These are phyloP conservation scores for Sesbania bispinosa DNA, from an alignment of 306 rosid genomes.

Conservation along the genomic window DNA sequence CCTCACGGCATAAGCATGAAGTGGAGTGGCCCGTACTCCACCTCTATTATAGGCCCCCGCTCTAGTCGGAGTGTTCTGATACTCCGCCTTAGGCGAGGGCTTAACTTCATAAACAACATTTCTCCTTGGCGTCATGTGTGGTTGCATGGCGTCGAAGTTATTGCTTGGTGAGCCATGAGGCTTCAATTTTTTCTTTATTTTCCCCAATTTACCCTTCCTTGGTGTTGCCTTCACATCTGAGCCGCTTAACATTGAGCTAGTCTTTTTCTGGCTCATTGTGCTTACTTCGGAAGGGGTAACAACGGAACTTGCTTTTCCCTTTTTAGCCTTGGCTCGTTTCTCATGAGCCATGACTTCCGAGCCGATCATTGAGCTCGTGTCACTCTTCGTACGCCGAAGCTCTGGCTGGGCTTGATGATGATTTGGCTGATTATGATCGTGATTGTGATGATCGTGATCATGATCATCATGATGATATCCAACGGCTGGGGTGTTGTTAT, in stretches of 20 bases:
- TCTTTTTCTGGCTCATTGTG: slow-evolving; percentile 18
- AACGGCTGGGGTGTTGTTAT: slow-evolving; percentile 43
- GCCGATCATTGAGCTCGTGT: slow-evolving; percentile 67
- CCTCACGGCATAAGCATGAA: background rate
- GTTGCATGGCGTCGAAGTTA: background rate
- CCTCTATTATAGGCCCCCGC: background rate
- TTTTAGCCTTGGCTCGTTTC: slow-evolving; percentile 26
- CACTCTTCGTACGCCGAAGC: slow-evolving; percentile 71
- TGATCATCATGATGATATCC: slow-evolving; percentile 44
- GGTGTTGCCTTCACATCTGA: slow-evolving; percentile 14
- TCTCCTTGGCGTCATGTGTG: background rate
- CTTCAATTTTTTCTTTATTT: background rate
- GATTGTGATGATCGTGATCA: no score
- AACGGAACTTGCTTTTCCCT: slow-evolving; percentile 38
- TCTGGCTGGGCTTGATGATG: slow-evolving; percentile 26
- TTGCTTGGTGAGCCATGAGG: background rate
- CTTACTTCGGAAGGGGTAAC: slow-evolving; percentile 34
- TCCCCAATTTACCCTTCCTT: slow-evolving; percentile 1
- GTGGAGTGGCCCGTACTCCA: slow-evolving; percentile 34
- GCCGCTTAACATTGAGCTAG: slow-evolving; percentile 39
- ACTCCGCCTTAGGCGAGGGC: slow-evolving; percentile 15
- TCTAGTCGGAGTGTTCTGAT: background rate
- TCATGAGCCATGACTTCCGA: slow-evolving; percentile 39
- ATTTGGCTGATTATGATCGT: slow-evolving; percentile 14
- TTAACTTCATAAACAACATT: slow-evolving; percentile 20